phyloP scores from a whole-genome alignment of 352 stramenopile genomes.

The Phytophthora sojae region DNA sequence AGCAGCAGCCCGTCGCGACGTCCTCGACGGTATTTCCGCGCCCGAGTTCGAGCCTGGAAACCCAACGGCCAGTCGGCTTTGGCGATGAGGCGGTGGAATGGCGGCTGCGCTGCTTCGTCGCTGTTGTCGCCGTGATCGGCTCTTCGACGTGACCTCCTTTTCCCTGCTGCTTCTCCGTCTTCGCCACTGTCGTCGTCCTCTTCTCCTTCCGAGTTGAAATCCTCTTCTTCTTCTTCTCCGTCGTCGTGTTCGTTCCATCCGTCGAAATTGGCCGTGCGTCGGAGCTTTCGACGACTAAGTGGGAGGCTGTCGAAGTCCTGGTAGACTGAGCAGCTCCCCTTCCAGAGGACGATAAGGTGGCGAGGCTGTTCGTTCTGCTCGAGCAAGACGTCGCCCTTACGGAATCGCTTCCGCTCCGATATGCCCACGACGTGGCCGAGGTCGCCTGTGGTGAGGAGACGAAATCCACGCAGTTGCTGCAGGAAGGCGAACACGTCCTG shows the following conservation, averaged over 20 bases:
- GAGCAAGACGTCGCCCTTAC: constrained; percentile 71
- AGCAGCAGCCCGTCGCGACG: constrained; percentile 59
- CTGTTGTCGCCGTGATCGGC: constrained; percentile 12
- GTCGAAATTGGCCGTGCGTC: constrained; percentile 29
- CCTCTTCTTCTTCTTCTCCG: constrained; percentile 2
- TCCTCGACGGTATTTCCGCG: constrained; percentile 51
- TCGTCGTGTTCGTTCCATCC: constrained; percentile 16
- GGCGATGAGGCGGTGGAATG: constrained; percentile 68
- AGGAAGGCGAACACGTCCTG: constrained; percentile 75
- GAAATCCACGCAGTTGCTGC: constrained; percentile 72
- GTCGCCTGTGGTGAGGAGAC: constrained; percentile 64
- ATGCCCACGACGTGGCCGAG: constrained; percentile 79
- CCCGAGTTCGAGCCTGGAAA: constrained; percentile 60
- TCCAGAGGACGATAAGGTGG: constrained; percentile 65
- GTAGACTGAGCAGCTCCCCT: constrained; percentile 69
- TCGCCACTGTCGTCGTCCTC: constrained; percentile 8
- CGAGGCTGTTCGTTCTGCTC: constrained; percentile 67
- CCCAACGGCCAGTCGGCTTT: constrained; percentile 71
- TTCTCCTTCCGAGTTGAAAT: constrained; percentile 12
- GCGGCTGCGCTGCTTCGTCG: constrained; percentile 38
- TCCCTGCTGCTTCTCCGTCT: neutral
- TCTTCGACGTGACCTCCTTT: constrained; percentile 5
- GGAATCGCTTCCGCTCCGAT: constrained; percentile 72
- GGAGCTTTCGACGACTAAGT: constrained; percentile 32
- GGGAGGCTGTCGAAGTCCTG: constrained; percentile 69